Evolutionary conservation across 1,139 yeast genomes (phyloP), one percentile per base, ranked within the genome.

Genomic region (Diutina catenulata): DNA sequence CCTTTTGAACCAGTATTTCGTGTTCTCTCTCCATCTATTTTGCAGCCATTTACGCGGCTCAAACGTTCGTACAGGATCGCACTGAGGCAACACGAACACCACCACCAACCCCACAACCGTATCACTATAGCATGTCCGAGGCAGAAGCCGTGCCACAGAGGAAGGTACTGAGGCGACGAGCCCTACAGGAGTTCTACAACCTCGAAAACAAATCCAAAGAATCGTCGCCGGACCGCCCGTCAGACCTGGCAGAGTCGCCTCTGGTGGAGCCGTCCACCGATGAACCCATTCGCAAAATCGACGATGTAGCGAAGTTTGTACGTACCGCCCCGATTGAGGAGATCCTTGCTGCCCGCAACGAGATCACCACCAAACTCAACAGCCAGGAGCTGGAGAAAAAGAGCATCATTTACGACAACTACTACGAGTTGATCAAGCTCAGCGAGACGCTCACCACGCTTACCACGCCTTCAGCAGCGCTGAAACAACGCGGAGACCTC

Each of bases 351-450:
- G 49, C 60, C 21, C 51, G 71, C 23, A 67, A 64, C 42, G 43
- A 53, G 13, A 55, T 64, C 13, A 55, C 58, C 21, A 49, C 49
- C 38, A 51, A 55, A 37, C 50, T 64, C 38, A 62, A 59, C 40
- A 53, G 66, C 8, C 67, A 61, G 38, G 68, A 61, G 40, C 64
- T 60, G 61, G 61, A 57, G 29, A 64, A 63, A 49, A 67, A 67
- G 41, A 58, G 70, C 16, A 64, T 67, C n/a, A 63, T 67, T 11
- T 67, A 67, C 46, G 68, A 66, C 42, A 66, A 67, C 45, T 67
- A 67, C 51, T 62, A 63, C 42, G 72, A 67, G 40, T 49, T 67
- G 41, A 67, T 67, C 43, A 64, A 64, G 41, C 51, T 67, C 39
- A 64, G 62, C 40, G 57, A 64, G 33, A 60, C 66, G 1, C 52